phyloP scores from a whole-genome alignment of 2,329 filamentous ascomycete species.

The Clonostachys rhizophaga region DNA sequence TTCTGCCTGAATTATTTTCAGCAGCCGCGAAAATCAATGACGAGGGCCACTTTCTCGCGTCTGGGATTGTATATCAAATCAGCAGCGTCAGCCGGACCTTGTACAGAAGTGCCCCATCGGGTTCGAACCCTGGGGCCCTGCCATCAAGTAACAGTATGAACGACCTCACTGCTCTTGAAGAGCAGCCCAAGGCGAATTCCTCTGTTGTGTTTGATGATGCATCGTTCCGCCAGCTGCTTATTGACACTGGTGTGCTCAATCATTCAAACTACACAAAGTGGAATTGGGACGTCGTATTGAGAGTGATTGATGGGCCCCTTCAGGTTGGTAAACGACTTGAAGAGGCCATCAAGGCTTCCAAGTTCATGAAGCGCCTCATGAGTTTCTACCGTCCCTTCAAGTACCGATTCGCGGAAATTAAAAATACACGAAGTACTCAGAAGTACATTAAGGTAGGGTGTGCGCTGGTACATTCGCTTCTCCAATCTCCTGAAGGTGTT shows the following conservation, averaged over 20 bases:
- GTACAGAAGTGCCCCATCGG: slow-evolving; percentile 66
- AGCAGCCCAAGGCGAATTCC: slow-evolving; percentile 46
- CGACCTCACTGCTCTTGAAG: slow-evolving; percentile 47
- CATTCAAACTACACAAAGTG: slow-evolving; percentile 92
- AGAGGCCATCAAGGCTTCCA: slow-evolving; percentile 89
- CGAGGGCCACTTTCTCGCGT: slow-evolving; percentile 73
- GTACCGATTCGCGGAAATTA: slow-evolving; percentile 84
- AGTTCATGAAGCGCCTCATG: slow-evolving; percentile 91
- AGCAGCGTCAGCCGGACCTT: slow-evolving; percentile 94
- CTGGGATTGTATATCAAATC: slow-evolving; percentile 93
- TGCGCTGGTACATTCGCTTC: slow-evolving; percentile 77
- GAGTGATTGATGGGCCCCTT: slow-evolving; percentile 87
- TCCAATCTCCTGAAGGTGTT: slow-evolving; percentile 81
- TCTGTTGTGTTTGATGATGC: slow-evolving; percentile 51
- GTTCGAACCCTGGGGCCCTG: slow-evolving; percentile 26
- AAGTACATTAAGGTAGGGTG: slow-evolving; percentile 91
- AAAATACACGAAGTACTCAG: slow-evolving; percentile 88
- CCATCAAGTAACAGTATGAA: slow-evolving; percentile 38
- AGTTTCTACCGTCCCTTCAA: slow-evolving; percentile 98
- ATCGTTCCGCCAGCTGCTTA: slow-evolving; percentile 57
- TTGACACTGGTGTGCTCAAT: slow-evolving; percentile 81
- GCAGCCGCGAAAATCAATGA: slow-evolving; percentile 68
- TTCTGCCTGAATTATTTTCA: slow-evolving; percentile 80
- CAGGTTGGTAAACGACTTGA: slow-evolving; percentile 88
- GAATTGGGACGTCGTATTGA: slow-evolving; percentile 93